Evolutionary conservation across 352 stramenopile species (phyloP).

Genomic region (Pythium oligandrum): DNA sequence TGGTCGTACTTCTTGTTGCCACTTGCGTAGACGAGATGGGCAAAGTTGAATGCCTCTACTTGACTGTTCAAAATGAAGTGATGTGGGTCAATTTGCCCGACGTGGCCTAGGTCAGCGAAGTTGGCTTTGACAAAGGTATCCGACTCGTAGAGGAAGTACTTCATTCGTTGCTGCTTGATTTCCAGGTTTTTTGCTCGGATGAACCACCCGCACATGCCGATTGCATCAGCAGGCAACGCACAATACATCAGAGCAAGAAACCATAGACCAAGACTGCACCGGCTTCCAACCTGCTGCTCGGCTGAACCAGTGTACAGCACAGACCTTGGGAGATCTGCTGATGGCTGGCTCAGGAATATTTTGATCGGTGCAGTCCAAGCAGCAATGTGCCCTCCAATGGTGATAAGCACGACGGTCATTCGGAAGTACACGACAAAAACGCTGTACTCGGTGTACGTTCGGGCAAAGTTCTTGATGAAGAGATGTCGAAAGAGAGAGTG

Average conservation of each 20-base stretch:
- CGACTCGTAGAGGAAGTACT: constrained; percentile 37
- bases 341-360: not conserved
- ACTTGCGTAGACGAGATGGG: constrained; percentile 35
- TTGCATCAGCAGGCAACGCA: constrained; percentile 22
- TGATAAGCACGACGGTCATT: constrained; percentile 24
- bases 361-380: constrained; percentile 20
- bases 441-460: constrained; percentile 35
- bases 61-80: constrained; percentile 39
- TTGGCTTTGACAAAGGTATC: constrained; percentile 30
- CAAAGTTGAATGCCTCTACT: constrained; percentile 42
- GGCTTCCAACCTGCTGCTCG: constrained; percentile 27
- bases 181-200: constrained; percentile 3
- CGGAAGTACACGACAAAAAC: constrained; percentile 39
- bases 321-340: not conserved
- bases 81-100: constrained; percentile 20
- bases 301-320: constrained; percentile 16
- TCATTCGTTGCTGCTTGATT: constrained; percentile 14
- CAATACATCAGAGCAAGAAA: constrained; percentile 26
- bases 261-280: constrained; percentile 25
- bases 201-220: constrained; percentile 20
- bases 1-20: constrained; percentile 31
- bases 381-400: constrained; percentile 24
- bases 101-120: constrained; percentile 20
- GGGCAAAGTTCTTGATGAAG: constrained; percentile 35
- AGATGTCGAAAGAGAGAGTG: constrained; percentile 25